These are phyloP conservation scores for Tricholoma hemisulphureum DNA, from an alignment of 768 basidiomycete species.

Conservation along the genomic window DNA sequence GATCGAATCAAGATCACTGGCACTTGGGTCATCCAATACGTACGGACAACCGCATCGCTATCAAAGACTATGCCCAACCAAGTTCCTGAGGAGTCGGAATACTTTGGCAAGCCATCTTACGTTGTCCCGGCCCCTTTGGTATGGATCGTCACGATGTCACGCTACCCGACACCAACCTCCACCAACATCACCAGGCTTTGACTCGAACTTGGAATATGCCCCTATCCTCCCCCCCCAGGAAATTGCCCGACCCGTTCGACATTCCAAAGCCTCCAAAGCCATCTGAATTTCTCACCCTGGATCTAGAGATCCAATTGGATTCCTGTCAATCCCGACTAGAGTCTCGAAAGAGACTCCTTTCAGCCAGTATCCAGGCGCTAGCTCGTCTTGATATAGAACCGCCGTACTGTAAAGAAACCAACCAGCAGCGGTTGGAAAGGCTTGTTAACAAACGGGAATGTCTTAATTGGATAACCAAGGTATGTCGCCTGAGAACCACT, in stretches of 20 bases:
- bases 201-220: neutral
- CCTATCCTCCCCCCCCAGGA: neutral
- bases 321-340: neutral
- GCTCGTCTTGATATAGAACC: neutral
- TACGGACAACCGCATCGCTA: no score
- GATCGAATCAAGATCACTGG: no score
- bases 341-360: neutral
- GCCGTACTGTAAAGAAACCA: neutral
- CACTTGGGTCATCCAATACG: no score
- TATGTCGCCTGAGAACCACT: neutral
- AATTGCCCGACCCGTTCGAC: neutral
- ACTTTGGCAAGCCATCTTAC: no score
- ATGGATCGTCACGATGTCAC: neutral
- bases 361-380: neutral
- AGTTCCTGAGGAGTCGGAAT: no score
- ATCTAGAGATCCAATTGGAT: neutral
- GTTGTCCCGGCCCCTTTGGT: neutral
- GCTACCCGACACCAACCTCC: neutral
- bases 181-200: no score
- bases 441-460: neutral
- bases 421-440: neutral
- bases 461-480: neutral
- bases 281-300: neutral
- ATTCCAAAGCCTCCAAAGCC: neutral
- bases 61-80: no score